Base-by-base conservation (phyloP, 2,329 filamentous ascomycete genomes). In the Dothideomycetes sp. region DNA sequence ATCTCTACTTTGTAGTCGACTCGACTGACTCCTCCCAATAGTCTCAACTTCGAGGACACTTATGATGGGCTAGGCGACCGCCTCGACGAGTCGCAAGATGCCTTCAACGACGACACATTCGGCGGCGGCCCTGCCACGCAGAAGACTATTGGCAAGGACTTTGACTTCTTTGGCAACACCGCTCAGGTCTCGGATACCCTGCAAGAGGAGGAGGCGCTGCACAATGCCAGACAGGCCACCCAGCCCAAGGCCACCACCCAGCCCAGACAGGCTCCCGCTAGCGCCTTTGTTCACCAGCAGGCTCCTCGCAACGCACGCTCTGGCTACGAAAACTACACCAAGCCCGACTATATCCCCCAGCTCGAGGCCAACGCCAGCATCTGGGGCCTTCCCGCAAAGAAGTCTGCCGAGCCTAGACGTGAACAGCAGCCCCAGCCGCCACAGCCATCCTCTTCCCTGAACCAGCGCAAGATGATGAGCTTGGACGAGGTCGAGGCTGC, bases 101-200 rank as follows among this genome's bases (percentile, higher is more conserved):
- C 75, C 37, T 86, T 95, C 71, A 98, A 98, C 61, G 86, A 96
- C 53, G 91, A 96, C 58, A 98, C 91, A 2, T 98, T 98, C 42
- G 72, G 68, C 42, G 57, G 57, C 41, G 64, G 61, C 27, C 64
- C 69, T 19, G 68, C 59, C 38, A 63, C 62, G 24, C 59, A 65
- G 52, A 61, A 70, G 49, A 53, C 68, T 9, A 76, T 91, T 43
- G 88, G 88, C 56, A 93, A 84, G 59, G 89, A 98, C 61, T 96
- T 96, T 54, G 91, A 98, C 61, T 98, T 96, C 64, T 94, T 93
- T 49, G 88, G 88, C 31, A 80, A 84, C 55, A 98, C 91, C 5
- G 88, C 88, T 42, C 79, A 88, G 61, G 84, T 94, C 31, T 73
- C 87, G 15, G 74, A 80, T 63, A 87, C 82, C 27, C 83, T 98